These are phyloP conservation scores for Speleostelium caveatum DNA, from an alignment of 78 protist genomes.

Conservation along the genomic window DNA sequence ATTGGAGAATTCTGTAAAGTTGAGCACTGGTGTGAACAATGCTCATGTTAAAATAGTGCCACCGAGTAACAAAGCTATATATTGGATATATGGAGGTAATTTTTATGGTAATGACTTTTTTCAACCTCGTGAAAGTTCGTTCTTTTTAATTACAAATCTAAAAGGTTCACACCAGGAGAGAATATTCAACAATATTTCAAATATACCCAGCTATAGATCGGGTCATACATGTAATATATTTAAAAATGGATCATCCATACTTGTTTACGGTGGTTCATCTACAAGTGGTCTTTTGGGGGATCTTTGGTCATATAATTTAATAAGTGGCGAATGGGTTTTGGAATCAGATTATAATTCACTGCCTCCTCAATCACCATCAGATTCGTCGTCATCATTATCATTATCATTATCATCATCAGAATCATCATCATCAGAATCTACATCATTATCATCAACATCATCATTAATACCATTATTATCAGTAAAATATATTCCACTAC, in stretches of 20 bases:
- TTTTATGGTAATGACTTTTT: not conserved
- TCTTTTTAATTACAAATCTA: not conserved
- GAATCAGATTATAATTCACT: not conserved
- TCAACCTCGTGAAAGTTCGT: not conserved
- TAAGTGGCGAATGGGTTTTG: not conserved
- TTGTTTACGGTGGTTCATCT: not conserved
- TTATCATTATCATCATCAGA: not conserved
- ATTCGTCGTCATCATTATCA: not conserved
- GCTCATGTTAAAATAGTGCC: too few species aligned
- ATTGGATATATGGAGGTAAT: conserved; percentile 2
- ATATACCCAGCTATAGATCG: not conserved
- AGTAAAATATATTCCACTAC: not conserved
- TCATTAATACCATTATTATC: not conserved
- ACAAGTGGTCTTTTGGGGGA: not conserved
- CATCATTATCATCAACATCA: not conserved
- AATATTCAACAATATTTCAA: not conserved
- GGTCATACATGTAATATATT: not conserved
- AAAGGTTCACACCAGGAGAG: not conserved
- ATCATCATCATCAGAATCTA: not conserved
- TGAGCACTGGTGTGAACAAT: not conserved
- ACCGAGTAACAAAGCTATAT: not conserved
- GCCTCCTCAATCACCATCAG: not conserved
- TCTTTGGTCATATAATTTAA: not conserved
- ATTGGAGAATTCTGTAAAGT: not conserved
- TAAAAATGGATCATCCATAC: not conserved